phyloP scores from a whole-genome alignment of 352 stramenopile species.

The Phytopythium kandeliae region DNA sequence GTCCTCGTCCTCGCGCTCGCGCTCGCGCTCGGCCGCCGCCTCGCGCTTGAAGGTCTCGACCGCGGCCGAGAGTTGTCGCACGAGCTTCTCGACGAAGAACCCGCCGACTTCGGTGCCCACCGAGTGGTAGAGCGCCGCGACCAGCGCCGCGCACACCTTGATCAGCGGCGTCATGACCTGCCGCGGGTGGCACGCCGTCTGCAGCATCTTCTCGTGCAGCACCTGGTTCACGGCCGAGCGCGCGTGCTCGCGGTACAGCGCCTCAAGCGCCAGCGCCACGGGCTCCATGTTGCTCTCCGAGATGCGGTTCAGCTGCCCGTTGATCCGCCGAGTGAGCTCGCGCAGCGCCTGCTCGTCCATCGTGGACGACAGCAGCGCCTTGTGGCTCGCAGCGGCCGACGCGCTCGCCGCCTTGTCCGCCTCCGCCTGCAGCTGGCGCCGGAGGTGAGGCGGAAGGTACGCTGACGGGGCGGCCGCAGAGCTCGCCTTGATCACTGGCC shows the following conservation, averaged over 20 bases:
- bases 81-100: slow-evolving; percentile 78
- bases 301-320: slow-evolving; percentile 89
- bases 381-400: slow-evolving; percentile 12
- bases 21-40: slow-evolving; percentile 7
- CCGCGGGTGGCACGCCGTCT: slow-evolving; percentile 52
- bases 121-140: slow-evolving; percentile 71
- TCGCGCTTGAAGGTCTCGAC: slow-evolving; percentile 29
- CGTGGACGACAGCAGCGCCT: slow-evolving; percentile 22
- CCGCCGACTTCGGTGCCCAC: slow-evolving; percentile 74
- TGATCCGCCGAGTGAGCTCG: slow-evolving; percentile 69
- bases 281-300: slow-evolving; percentile 91
- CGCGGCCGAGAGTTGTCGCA: slow-evolving; percentile 46
- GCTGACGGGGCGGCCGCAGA: slow-evolving; percentile 37
- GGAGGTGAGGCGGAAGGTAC: slow-evolving; percentile 87
- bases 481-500: slow-evolving; percentile 48
- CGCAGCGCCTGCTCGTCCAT: slow-evolving; percentile 74
- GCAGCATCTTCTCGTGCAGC: slow-evolving; percentile 61
- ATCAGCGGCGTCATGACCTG: slow-evolving; percentile 79
- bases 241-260: slow-evolving; percentile 65
- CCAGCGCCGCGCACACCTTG: slow-evolving; percentile 59
- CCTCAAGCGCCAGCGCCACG: slow-evolving; percentile 73
- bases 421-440: slow-evolving; percentile 54
- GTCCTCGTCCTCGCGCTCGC: slow-evolving; percentile 28
- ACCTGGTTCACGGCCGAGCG: slow-evolving; percentile 72
- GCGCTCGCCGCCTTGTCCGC: slow-evolving; percentile 25